These are phyloP conservation scores for Barnettozyma sucrosica DNA, from an alignment of 805 yeast genomes.

Conservation along the genomic window DNA sequence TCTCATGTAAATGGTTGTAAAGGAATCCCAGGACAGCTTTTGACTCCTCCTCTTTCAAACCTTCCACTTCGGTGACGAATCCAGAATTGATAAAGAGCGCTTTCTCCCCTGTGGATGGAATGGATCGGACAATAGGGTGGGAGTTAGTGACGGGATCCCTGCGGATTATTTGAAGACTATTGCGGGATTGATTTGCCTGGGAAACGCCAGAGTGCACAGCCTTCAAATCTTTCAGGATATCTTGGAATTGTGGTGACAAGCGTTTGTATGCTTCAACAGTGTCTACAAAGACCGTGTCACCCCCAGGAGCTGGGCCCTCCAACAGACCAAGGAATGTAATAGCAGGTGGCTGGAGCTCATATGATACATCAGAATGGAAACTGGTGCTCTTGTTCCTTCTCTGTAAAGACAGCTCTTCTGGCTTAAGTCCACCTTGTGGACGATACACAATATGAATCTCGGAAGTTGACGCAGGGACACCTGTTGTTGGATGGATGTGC, in stretches of 20 bases:
- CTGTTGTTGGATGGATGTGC: conserved; percentile 71
- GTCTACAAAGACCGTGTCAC: conserved; percentile 63
- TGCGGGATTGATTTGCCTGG: conserved; percentile 37
- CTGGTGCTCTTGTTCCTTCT: background rate
- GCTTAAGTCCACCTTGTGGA: background rate
- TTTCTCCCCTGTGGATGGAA: conserved; percentile 58
- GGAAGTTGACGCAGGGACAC: conserved; percentile 52
- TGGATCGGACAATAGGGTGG: conserved; percentile 60
- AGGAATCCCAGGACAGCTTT: conserved; percentile 49
- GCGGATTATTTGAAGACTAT: conserved; percentile 36
- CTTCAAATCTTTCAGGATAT: conserved; percentile 46
- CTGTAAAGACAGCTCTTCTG: background rate
- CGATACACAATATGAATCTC: conserved; percentile 56
- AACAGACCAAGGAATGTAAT: conserved; percentile 53
- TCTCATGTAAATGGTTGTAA: conserved; percentile 40
- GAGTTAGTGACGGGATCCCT: conserved; percentile 48
- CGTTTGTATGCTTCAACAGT: conserved; percentile 56
- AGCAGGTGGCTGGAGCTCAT: conserved; percentile 62
- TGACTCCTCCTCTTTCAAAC: conserved; percentile 61
- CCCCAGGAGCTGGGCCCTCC: conserved; percentile 46
- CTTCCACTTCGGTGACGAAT: conserved; percentile 55
- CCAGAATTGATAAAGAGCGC: conserved; percentile 45
- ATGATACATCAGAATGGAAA: conserved; percentile 64
- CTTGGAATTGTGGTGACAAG: conserved; percentile 51
- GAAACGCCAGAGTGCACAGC: conserved; percentile 57